Base-by-base conservation (phyloP, 768 basidiomycete species). In the Podaxis sp. region DNA sequence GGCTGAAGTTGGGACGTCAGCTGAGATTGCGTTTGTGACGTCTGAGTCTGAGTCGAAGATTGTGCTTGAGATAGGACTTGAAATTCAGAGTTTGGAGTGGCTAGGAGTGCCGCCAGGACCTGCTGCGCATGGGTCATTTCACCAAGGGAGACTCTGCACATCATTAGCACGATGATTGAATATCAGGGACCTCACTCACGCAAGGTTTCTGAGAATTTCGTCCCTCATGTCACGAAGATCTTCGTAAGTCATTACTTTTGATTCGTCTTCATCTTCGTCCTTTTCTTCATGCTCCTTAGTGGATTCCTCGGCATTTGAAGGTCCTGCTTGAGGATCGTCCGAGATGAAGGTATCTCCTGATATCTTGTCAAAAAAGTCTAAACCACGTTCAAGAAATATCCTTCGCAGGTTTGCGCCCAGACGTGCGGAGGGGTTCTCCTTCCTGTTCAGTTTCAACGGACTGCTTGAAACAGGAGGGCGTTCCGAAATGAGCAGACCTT, bases 121-220 rank as follows among this genome's bases (percentile, higher is more conserved):
- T 92, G 90, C 66, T 82, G 83, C 9, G 91, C 91, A 59, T 88
- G 86, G 6, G 84, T 81, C 83, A 94, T 89, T 73, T 94, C 93
- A 60, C 91, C 91, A 52, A 87, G 74, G 27, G 91, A 90, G 63
- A 87, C 82, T 65, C 91, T 92, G 53, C 43, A 41, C 59, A 57
- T 29, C 57, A 65, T 69, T 60, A 66, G 55, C 58, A 55, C 33
- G 46, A 24, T 24, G 52, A 51, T 46, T 25, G 41, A 13, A n/a
- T 59, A 27, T 15, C 47, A 25, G 24, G 17, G 52, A 59, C 60
- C 12, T 11, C 50, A 82, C 92, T 72, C 73, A 93, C 92, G 83
- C 84, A 53, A 94, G 78, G 63, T 90, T 89, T 9, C 86, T 86
- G 25, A 87, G 58, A 13, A 93, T 82, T 63, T 91, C 89, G 67